Conservation (phyloP, 1,284 basidiomycete species). For the Irpex sp. region DNA sequence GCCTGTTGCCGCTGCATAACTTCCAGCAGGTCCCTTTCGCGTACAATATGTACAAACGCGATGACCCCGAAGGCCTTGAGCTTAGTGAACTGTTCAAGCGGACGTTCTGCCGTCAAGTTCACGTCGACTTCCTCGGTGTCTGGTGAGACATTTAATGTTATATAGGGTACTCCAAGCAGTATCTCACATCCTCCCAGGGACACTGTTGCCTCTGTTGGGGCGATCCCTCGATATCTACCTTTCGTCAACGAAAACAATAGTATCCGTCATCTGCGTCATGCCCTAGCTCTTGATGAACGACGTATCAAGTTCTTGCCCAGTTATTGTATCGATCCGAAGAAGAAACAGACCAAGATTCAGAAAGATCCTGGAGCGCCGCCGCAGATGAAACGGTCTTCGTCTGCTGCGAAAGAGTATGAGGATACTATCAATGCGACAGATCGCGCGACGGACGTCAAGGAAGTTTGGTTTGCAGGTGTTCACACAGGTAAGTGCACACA, state of each 20-base stretch:
- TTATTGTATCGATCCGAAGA: conserved; percentile 8
- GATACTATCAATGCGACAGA: conserved; percentile 2
- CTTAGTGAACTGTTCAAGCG: conserved; percentile 29
- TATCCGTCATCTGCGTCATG: conserved; percentile 34
- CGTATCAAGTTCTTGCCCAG: conserved; percentile 17
- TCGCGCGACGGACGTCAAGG: conserved; percentile 10
- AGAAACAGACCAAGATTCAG: not conserved
- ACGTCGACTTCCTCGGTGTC: conserved; percentile 30
- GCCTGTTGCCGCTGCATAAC: conserved; percentile 20
- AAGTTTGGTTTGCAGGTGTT: conserved; percentile 18
- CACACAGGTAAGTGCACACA: conserved; percentile 9
- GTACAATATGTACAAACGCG: conserved; percentile 30
- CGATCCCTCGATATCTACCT: conserved; percentile 31
- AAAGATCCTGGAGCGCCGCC: not conserved
- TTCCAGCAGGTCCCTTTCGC: conserved; percentile 14
- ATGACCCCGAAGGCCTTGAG: conserved; percentile 20
- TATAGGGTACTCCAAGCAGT: too few relatives aligned
- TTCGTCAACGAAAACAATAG: conserved; percentile 31
- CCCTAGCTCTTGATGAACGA: conserved; percentile 38
- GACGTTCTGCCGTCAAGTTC: conserved; percentile 27
- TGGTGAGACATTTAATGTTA: too few relatives aligned
- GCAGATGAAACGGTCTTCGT: not conserved
- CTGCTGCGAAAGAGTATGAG: conserved; percentile 2
- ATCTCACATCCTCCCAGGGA: conserved; percentile 18
- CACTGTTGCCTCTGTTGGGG: conserved; percentile 33